phyloP scores from a whole-genome alignment of 495 filamentous ascomycete species.

The Aspergillus funiculosus region DNA sequence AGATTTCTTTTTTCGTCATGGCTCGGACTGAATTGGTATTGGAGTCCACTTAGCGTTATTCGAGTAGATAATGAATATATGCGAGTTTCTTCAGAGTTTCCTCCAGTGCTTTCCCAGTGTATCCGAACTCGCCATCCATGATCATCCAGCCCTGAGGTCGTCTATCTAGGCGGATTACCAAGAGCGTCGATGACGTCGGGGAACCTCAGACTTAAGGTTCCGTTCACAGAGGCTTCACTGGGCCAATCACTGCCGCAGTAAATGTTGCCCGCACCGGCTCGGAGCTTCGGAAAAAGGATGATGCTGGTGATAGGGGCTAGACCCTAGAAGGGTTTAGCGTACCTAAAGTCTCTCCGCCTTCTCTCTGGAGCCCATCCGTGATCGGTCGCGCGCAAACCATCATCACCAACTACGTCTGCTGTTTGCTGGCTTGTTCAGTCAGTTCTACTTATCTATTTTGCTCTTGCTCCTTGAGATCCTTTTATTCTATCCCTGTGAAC shows the following conservation, averaged over 20 bases:
- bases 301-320: slow-evolving; percentile 14
- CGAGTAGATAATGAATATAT: slow-evolving; percentile 26
- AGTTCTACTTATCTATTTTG: slow-evolving; percentile 10
- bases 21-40: slow-evolving; percentile 13
- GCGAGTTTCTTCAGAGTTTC: slow-evolving; percentile 9
- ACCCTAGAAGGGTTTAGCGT: slow-evolving; percentile 27
- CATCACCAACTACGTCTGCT: slow-evolving; percentile 19
- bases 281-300: slow-evolving; percentile 17
- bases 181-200: slow-evolving; percentile 23
- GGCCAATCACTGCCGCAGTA: too few species aligned
- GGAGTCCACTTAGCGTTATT: slow-evolving; percentile 19
- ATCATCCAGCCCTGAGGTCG: too few species aligned
- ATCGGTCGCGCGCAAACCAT: slow-evolving; percentile 44
- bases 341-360: slow-evolving; percentile 37
- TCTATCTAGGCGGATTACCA: too few species aligned
- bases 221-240: too few species aligned
- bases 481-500: neutral
- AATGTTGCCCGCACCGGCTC: neutral
- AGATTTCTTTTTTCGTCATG: slow-evolving; percentile 9
- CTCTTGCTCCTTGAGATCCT: neutral
- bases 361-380: slow-evolving; percentile 35
- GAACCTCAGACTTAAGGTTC: neutral
- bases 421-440: slow-evolving; percentile 13
- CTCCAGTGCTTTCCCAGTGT: too few species aligned
- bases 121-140: too few species aligned